Base-by-base conservation (phyloP, 1,139 yeast genomes). In the Debaryomycetaceae sp. region DNA sequence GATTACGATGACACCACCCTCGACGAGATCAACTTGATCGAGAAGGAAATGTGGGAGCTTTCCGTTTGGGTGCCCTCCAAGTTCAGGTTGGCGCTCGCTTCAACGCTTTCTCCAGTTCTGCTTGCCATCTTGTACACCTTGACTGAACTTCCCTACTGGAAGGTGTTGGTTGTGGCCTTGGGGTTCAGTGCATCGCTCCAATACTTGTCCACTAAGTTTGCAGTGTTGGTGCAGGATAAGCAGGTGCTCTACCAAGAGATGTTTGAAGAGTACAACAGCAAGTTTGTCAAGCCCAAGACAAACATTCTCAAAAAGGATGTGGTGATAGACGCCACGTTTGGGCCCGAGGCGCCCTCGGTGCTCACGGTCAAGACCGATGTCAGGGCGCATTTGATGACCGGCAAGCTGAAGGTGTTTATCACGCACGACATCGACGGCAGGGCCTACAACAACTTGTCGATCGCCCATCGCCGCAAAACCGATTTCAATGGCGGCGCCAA, bases 281-380 rank as follows among this genome's bases (percentile, higher is more conserved):
- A 82, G 48, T 75, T 68, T 40, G 83, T 82, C n/a, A 68, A 69
- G 30, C 88, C 89, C 3, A 69, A 71, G 33, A 56, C 75, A 1
- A 65, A 76, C 5, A 65, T 67, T 6, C 53, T 67, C 32, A 66
- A 68, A 33, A 74, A 79, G 41, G 88, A 83, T 45, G 88, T 73
- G 3, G 65, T 73, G 29, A 64, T 81, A 8, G 89, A 83, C 49
- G 78, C 86, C 7, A 74, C 81, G 18, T 50, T 42, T 34, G 70
- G 69, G 3, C 63, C 63, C 13, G 51, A 26, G 8, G 36, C 36
- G n/a, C 36, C 36, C 6, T 19, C 38, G 4, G 26, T 29, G 14
- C 27, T 26, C 8, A 31, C 50, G 36, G 33, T 36, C 3, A 34
- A 40, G 32, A 51, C 55, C 5, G 64, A 62, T 31, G 25, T 44